Base-by-base conservation (phyloP, 2,329 filamentous ascomycete genomes). In the Macrophomina pseudophaseolina region DNA sequence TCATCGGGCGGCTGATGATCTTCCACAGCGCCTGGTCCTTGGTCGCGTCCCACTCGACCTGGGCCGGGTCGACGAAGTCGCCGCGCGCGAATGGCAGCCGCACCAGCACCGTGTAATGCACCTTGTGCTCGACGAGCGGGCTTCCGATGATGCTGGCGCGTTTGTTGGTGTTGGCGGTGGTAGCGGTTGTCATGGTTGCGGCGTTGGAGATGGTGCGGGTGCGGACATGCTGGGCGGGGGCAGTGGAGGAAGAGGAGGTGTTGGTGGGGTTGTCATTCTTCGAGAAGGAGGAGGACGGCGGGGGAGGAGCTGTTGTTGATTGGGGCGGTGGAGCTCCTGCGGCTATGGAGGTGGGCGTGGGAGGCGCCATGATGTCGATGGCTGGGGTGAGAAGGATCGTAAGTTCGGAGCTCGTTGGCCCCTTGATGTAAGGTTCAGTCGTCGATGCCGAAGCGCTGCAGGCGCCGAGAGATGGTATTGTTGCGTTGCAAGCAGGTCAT, bases 11-110 rank as follows among this genome's bases (percentile, higher is more conserved):
- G 0, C 93, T 97, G 5, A 98, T 86, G 62, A 97, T 88, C 77
- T 92, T 92, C 95, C 95, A 99, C 16, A 99, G 80, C 9, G 88
- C 88, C 68, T 92, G 91, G 74, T 98, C 95, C 78, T 97, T 98
- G 28, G 86, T 83, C 1, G 90, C 86, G 78, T 94, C 90, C 95
- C 95, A 99, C 78, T 93, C 88, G 65, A 95, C 89, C 70, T 90
- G 89, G 54, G 92, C 91, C 66, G 95, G 95, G 79, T 99, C 94
- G 69, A 94, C 87, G 80, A 99, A 99, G 73, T 91, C 88, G 48
- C 91, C 91, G 66, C 95, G 87, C 42, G 90, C 87, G 74, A 97
- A 96, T 30, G 95, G 95, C n/a, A 98, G 86, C 69, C 94, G 87
- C 70, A 99, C 87, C 74, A 97, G 92, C 68, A 97, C 89, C 14